These are phyloP conservation scores for Lagenidium giganteum DNA, from an alignment of 352 stramenopile genomes.

Conservation along the genomic window DNA sequence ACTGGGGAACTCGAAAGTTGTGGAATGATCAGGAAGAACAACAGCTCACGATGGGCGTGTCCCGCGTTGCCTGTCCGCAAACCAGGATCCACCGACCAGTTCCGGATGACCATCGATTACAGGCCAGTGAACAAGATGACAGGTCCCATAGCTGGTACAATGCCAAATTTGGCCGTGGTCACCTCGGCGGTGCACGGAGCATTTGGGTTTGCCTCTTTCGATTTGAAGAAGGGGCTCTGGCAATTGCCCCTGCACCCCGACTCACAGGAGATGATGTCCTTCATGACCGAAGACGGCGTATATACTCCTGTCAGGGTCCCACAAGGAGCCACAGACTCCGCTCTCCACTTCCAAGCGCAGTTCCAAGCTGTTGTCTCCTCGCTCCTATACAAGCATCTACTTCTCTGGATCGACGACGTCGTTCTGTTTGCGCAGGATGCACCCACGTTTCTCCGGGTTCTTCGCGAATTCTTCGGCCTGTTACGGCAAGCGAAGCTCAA, in stretches of 20 bases:
- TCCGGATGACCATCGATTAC: conserved; percentile 1
- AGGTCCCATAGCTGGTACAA: not conserved
- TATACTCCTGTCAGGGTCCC: conserved; percentile 8
- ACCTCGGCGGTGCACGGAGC: not conserved
- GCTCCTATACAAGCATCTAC: conserved; percentile 10
- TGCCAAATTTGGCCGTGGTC: conserved; percentile 1
- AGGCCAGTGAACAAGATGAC: not conserved
- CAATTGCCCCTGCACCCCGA: conserved; percentile 10
- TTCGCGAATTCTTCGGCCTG: conserved; percentile 1
- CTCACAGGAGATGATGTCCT: conserved; percentile 9
- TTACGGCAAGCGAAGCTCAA: conserved; percentile 7
- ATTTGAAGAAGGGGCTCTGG: conserved; percentile 9
- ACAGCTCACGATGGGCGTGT: not conserved
- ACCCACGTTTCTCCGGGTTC: not conserved
- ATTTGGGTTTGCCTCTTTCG: not conserved
- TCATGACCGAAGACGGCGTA: conserved; percentile 7
- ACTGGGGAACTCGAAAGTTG: not conserved
- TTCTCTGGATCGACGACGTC: conserved; percentile 4
- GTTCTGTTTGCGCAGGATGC: not conserved
- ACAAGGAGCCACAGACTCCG: conserved; percentile 2
- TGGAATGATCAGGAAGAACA: not conserved
- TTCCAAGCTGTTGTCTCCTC: conserved; percentile 1
- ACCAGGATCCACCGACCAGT: not conserved
- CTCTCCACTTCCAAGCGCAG: conserved; percentile 7
- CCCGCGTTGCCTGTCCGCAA: not conserved